These are phyloP conservation scores for Phragmites australis DNA, from an alignment of 176 grass and related monocot species.

Conservation along the genomic window DNA sequence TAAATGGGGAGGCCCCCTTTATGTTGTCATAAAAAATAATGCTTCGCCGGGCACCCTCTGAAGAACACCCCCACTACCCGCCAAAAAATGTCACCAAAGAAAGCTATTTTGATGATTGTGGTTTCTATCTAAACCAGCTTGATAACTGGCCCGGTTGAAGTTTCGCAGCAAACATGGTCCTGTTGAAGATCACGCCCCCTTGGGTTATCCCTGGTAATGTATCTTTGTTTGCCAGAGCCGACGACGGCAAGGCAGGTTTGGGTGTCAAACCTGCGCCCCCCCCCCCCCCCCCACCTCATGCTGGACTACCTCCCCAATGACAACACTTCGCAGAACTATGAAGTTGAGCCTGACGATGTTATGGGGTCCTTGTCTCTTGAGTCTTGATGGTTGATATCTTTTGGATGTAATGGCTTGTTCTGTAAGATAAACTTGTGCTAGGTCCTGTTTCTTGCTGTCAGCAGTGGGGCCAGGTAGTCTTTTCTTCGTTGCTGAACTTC, in stretches of 20 bases:
- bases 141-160: neutral
- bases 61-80: neutral
- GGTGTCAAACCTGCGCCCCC: neutral
- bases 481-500: neutral
- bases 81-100: neutral
- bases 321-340: neutral
- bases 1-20: neutral
- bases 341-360: neutral
- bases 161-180: neutral
- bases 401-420: constrained; percentile 7
- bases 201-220: neutral
- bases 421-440: neutral
- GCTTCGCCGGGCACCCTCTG: neutral
- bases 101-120: neutral
- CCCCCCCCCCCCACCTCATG: too few species aligned
- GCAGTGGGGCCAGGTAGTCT: neutral
- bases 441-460: neutral
- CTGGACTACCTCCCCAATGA: neutral
- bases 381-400: neutral
- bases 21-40: neutral
- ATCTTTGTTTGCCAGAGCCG: neutral
- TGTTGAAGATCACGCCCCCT: neutral
- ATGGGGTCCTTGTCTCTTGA: neutral
- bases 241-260: neutral
- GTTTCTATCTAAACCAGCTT: neutral